These are phyloP conservation scores for Yarrowia osloensis DNA, from an alignment of 805 yeast genomes.

Conservation along the genomic window DNA sequence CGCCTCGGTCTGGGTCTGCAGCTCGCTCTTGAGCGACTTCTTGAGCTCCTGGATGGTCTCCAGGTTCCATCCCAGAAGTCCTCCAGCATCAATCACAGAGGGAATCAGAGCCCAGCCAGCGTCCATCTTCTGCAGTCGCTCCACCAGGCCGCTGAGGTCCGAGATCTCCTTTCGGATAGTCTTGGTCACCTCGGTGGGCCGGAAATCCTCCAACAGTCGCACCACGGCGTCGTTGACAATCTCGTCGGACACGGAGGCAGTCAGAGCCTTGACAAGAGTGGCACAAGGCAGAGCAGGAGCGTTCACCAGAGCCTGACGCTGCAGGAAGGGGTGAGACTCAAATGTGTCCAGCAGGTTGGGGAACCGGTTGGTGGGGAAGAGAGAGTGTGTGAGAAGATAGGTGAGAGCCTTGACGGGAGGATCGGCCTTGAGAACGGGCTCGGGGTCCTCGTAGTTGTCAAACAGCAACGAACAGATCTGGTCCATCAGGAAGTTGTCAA, in stretches of 20 bases:
- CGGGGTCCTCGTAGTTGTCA: background rate
- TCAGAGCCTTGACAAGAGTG: constrained; percentile 64
- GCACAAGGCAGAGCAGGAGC: constrained; percentile 66
- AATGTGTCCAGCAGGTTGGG: constrained; percentile 57
- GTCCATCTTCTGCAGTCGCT: constrained; percentile 49
- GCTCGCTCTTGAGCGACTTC: background rate
- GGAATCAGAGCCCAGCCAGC: constrained; percentile 64
- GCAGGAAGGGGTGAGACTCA: constrained; percentile 59
- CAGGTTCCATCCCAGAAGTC: constrained; percentile 64
- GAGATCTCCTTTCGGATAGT: constrained; percentile 39
- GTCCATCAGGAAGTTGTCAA: constrained; percentile 25
- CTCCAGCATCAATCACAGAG: constrained; percentile 70
- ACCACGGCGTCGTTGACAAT: constrained; percentile 70
- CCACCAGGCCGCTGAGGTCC: constrained; percentile 40
- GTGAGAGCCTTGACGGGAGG: constrained; percentile 61
- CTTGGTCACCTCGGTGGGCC: constrained; percentile 47
- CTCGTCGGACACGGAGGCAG: constrained; percentile 53
- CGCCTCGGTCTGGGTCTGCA: constrained; percentile 10
- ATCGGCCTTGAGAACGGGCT: constrained; percentile 27
- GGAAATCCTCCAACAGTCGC: constrained; percentile 66
- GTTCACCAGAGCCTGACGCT: constrained; percentile 80
- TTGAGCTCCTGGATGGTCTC: constrained; percentile 51
- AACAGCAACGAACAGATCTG: constrained; percentile 19
- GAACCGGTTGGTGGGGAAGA: constrained; percentile 67
- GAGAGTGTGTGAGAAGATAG: constrained; percentile 82